Evolutionary conservation across 1,284 basidiomycete genomes (phyloP).

Genomic region (Ustanciosporium gigantosporum): DNA sequence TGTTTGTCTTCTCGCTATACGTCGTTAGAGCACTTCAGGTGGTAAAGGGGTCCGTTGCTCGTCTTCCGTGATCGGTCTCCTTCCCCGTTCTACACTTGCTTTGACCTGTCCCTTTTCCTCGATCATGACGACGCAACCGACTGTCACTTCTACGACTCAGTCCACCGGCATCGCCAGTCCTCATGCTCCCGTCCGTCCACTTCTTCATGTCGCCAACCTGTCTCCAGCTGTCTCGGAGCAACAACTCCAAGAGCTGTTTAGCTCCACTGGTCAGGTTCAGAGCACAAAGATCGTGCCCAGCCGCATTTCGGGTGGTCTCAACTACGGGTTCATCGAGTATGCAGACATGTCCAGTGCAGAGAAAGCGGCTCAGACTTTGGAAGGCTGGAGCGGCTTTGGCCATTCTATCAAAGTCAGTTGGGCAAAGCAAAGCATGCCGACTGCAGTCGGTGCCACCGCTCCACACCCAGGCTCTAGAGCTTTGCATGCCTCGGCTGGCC

Average conservation of each 20-base stretch:
- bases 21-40: too few species aligned
- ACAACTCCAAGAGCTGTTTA: constrained; percentile 91
- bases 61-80: too few species aligned
- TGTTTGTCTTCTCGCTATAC: too few species aligned
- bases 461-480: constrained; percentile 64
- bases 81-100: too few species aligned
- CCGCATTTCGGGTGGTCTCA: constrained; percentile 79
- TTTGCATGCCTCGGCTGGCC: constrained; percentile 74
- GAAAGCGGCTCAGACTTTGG: constrained; percentile 91
- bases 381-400: constrained; percentile 96
- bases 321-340: constrained; percentile 98
- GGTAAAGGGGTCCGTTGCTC: too few species aligned
- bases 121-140: too few species aligned
- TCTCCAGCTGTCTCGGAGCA: constrained; percentile 76
- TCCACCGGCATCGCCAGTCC: too few species aligned
- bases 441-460: neutral
- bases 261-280: constrained; percentile 89
- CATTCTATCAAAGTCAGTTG: constrained; percentile 65
- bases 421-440: constrained; percentile 38
- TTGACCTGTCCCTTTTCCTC: too few species aligned
- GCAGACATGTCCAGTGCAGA: constrained; percentile 91
- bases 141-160: too few species aligned
- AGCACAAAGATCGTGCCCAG: constrained; percentile 95
- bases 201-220: constrained; percentile 68
- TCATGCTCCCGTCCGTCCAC: too few species aligned